Conservation (phyloP, 345 rosid species). For the Brassica cretica region DNA sequence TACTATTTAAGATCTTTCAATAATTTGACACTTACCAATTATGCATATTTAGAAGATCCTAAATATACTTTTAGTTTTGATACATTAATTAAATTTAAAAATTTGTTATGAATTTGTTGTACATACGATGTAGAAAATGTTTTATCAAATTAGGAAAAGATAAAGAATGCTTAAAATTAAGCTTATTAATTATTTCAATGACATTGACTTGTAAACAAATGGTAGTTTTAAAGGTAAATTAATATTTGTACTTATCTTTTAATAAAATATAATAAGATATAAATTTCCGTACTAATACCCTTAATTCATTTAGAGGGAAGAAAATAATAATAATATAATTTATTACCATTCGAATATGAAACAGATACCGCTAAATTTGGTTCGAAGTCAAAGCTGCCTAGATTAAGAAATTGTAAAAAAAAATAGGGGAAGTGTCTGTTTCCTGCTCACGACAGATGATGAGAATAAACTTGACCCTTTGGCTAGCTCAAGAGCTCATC, state of each 20-base stretch:
- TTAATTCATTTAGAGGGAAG: background rate
- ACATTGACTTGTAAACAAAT: too few species aligned
- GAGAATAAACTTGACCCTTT: conserved; percentile 52
- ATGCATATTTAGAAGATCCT: background rate
- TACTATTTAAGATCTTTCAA: too few species aligned
- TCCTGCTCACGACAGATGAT: conserved; percentile 29
- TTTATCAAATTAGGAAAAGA: too few species aligned
- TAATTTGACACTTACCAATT: background rate
- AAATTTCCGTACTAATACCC: too few species aligned
- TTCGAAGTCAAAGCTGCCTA: background rate
- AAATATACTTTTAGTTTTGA: background rate
- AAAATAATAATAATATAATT: background rate
- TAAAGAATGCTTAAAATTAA: too few species aligned
- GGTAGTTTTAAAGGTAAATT: too few species aligned
- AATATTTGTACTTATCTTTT: too few species aligned
- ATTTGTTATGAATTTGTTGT: background rate
- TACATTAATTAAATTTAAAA: too few species aligned
- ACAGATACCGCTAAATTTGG: background rate
- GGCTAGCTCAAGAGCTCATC: conserved; percentile 52
- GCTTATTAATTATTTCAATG: too few species aligned
- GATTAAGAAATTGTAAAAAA: background rate
- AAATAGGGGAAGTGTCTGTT: conserved; percentile 30
- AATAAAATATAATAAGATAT: too few species aligned
- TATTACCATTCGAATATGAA: conserved; percentile 2
- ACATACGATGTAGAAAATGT: background rate